Conservation (phyloP, 1,284 basidiomycete genomes). For the Earliella scabrosa region DNA sequence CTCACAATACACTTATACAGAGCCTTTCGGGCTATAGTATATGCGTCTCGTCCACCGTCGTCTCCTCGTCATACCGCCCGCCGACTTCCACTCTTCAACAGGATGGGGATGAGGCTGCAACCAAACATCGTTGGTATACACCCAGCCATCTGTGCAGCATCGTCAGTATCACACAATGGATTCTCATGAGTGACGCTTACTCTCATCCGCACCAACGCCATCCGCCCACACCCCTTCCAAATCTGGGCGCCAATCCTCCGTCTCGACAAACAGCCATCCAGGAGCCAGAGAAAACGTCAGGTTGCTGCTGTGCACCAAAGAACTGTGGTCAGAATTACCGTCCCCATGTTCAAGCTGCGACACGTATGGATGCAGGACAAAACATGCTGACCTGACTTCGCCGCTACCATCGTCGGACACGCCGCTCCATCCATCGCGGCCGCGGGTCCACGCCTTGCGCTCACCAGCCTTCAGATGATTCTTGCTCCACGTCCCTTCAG, state of each 20-base stretch:
- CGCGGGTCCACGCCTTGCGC: constrained; percentile 68
- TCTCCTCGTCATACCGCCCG: constrained; percentile 60
- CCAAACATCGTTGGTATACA: constrained; percentile 79
- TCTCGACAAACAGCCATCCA: constrained; percentile 73
- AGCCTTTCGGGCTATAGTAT: constrained; percentile 43
- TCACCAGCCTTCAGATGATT: constrained; percentile 56
- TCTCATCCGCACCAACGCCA: constrained; percentile 47
- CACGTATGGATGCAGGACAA: constrained; percentile 3
- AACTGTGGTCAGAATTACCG: constrained; percentile 21
- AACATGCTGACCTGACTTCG: constrained; percentile 64
- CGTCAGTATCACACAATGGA: neutral
- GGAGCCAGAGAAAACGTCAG: constrained; percentile 72
- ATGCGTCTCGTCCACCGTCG: constrained; percentile 69
- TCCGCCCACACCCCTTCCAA: constrained; percentile 57
- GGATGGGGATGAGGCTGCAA: constrained; percentile 48
- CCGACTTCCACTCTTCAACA: constrained; percentile 45
- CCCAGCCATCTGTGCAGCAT: constrained; percentile 63
- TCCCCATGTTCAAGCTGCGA: too few species aligned
- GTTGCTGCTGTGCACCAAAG: constrained; percentile 59
- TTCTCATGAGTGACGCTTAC: constrained; percentile 34
- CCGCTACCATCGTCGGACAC: constrained; percentile 46
- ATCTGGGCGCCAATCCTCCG: constrained; percentile 77
- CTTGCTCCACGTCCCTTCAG: constrained; percentile 59
- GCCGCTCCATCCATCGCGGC: constrained; percentile 74
- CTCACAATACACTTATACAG: constrained; percentile 3